Evolutionary conservation across 1,284 basidiomycete genomes (phyloP), one percentile per base, ranked within the genome.

Genomic region (Mycena citricolor): DNA sequence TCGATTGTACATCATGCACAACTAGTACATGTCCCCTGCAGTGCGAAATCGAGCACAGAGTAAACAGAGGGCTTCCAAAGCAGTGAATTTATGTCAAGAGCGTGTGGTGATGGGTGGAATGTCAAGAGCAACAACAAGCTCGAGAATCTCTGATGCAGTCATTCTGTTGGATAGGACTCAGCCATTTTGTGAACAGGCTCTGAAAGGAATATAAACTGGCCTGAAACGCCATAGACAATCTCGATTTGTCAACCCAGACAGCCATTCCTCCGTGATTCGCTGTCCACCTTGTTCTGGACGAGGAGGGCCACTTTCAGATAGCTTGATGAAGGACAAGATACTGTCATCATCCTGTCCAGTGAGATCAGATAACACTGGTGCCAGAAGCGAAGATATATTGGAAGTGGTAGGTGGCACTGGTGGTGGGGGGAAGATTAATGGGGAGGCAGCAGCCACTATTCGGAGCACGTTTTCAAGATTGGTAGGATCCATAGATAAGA

Each of bases 101-200:
- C 22, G 4, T 6, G 55, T 57, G 21, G 36, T 26, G 39, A 56
- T 48, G 16, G 30, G 35, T 12, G 52, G 54, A n/a, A 56, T 49
- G 5, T 39, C 20, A 2, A 48, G 22, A n/a, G 33, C 44, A 4
- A 5, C 14, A 3, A 26, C 32, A 4, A 46, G 25, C 4, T 28
- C 16, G 20, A 17, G 12, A 2, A 45, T 13, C 16, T 45, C 43
- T n/a, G 38, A 30, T 26, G 43, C 36, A 4, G 16, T 19, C 25
- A 45, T n/a, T 4, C 43, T 45, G n/a, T n/a, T n/a, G n/a, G n/a
- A n/a, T n/a, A n/a, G n/a, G n/a, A n/a, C n/a, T n/a, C n/a, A n/a
- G n/a, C n/a, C n/a, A n/a, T n/a, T n/a, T n/a, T n/a, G n/a, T n/a
- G n/a, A n/a, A n/a, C n/a, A n/a, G n/a, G n/a, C n/a, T n/a, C n/a